Percentiles rank a stretch among this genome's conserved stretches.
Evolutionary conservation across 768 basidiomycete genomes (phyloP).

Genomic region (Tubosaeta sp.): DNA sequence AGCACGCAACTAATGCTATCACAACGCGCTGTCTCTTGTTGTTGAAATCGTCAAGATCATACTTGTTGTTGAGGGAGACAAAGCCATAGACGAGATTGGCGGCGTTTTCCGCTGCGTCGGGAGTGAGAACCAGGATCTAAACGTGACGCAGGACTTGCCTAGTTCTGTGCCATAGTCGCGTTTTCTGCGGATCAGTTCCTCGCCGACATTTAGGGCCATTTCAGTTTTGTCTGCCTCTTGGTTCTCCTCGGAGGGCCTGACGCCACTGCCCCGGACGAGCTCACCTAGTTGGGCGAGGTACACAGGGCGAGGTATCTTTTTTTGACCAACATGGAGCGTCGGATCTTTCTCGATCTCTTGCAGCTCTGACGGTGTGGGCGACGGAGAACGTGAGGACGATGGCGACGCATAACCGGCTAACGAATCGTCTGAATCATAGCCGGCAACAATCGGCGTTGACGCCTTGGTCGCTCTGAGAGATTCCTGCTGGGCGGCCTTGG

Average conservation of each 20-base stretch:
- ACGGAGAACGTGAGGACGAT: slow-evolving; percentile 64
- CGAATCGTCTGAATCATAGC: slow-evolving; percentile 80
- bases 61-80: slow-evolving; percentile 76
- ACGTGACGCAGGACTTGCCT: slow-evolving; percentile 39
- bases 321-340: slow-evolving; percentile 62
- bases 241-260: slow-evolving; percentile 49
- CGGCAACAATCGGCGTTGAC: slow-evolving; percentile 20
- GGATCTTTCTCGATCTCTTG: slow-evolving; percentile 86
- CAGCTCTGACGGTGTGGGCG: slow-evolving; percentile 78
- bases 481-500: background rate
- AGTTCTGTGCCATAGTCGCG: slow-evolving; percentile 83
- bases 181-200: slow-evolving; percentile 82
- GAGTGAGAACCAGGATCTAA: slow-evolving; percentile 4
- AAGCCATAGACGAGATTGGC: slow-evolving; percentile 74
- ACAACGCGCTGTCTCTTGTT: slow-evolving; percentile 70
- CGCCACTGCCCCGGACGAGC: slow-evolving; percentile 60
- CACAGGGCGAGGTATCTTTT: slow-evolving; percentile 77
- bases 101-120: slow-evolving; percentile 78
- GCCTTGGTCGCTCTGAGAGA: background rate
- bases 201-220: slow-evolving; percentile 74
- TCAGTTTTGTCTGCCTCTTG: slow-evolving; percentile 75
- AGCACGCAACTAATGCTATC: slow-evolving; percentile 75
- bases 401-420: slow-evolving; percentile 71
- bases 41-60: slow-evolving; percentile 76
- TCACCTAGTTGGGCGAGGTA: slow-evolving; percentile 84